A percentile compares a stretch with the other conserved stretches of the same genome.
These are phyloP conservation scores for Trichosporon coremiiforme DNA, from an alignment of 1,284 basidiomycete genomes.

Conservation along the genomic window DNA sequence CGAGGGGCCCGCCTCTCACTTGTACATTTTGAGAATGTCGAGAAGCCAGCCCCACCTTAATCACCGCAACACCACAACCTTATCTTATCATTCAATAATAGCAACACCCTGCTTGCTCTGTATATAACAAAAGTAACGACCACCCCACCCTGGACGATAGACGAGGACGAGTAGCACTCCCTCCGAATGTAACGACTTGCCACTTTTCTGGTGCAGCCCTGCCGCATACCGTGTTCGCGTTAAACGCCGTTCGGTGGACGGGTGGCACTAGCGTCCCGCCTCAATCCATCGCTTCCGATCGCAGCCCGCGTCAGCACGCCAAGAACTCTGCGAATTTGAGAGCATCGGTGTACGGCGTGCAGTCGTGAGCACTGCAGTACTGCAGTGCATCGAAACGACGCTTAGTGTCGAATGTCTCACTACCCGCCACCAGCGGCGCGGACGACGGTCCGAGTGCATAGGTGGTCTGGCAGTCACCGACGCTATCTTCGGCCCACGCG, in stretches of 20 bases:
- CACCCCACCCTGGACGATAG: neutral
- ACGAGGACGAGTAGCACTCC: constrained; percentile 15
- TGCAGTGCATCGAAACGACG: neutral
- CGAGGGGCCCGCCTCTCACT: neutral
- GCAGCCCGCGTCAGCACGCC: neutral
- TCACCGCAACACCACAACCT: neutral
- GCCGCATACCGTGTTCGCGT: neutral
- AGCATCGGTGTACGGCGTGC: neutral
- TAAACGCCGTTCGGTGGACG: neutral
- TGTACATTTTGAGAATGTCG: neutral
- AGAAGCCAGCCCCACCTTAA: neutral
- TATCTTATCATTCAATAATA: constrained; percentile 16
- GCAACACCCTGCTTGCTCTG: constrained; percentile 6
- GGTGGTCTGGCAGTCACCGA: too few species aligned
- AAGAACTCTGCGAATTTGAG: neutral
- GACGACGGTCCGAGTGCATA: neutral
- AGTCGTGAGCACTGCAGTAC: neutral
- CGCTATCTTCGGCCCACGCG: neutral
- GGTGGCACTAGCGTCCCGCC: constrained; percentile 4
- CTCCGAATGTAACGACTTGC: neutral
- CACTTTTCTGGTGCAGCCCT: neutral
- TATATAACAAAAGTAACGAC: constrained; percentile 14
- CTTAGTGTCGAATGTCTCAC: neutral
- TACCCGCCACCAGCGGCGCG: too few species aligned
- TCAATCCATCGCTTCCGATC: neutral